Conservation (phyloP, 1,284 basidiomycete species). For the Somion occarium region DNA sequence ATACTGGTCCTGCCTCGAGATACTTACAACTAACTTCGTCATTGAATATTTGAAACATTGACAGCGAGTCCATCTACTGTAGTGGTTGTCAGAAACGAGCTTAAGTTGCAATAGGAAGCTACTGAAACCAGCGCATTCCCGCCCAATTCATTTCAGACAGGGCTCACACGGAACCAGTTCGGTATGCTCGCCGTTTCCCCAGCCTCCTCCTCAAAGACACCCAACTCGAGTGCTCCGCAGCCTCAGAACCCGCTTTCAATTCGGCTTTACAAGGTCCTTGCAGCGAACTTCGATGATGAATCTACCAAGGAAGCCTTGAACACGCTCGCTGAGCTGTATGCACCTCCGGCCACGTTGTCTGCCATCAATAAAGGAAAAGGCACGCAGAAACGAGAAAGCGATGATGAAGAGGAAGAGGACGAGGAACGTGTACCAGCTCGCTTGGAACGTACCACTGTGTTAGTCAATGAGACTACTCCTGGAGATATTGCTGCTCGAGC, state of each 20-base stretch:
- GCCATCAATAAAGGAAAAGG: slow-evolving; percentile 16
- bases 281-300: slow-evolving; percentile 79
- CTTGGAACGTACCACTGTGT: slow-evolving; percentile 10
- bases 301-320: slow-evolving; percentile 76
- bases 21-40: too few species aligned
- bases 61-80: too few species aligned
- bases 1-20: too few species aligned
- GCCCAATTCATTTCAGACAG: too few species aligned
- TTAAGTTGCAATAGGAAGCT: too few species aligned
- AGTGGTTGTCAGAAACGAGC: too few species aligned
- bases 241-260: slow-evolving; percentile 66
- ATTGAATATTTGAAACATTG: too few species aligned
- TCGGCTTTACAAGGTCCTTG: slow-evolving; percentile 85
- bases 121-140: too few species aligned
- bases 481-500: slow-evolving; percentile 62
- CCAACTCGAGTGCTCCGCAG: slow-evolving; percentile 10
- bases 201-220: slow-evolving; percentile 16
- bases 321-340: slow-evolving; percentile 79
- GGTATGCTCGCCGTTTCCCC: slow-evolving; percentile 20
- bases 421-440: slow-evolving; percentile 13
- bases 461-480: slow-evolving; percentile 23
- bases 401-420: slow-evolving; percentile 21
- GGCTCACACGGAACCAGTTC: not conserved
- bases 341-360: slow-evolving; percentile 16
- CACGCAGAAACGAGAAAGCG: slow-evolving; percentile 22